A percentile compares a stretch with the other conserved stretches of the same genome.
Evolutionary conservation across 331 rosid genomes (phyloP).

Genomic region (Quercus lobata): DNA sequence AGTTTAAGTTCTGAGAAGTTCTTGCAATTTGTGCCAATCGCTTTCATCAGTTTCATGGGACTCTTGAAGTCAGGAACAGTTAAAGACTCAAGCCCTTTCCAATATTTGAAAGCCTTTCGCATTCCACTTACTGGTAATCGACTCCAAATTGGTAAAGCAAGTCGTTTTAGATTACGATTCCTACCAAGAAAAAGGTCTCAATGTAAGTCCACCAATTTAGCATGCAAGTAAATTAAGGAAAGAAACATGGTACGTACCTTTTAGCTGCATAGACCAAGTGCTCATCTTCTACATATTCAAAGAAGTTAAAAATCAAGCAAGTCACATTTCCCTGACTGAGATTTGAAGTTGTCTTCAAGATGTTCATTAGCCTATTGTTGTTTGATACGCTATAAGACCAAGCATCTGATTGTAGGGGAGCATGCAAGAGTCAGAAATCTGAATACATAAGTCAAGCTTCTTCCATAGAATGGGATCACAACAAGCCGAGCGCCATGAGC

Average conservation of each 20-base stretch:
- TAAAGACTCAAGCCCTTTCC: slow-evolving; percentile 11
- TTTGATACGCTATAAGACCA: too few species aligned
- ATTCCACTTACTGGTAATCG: not conserved
- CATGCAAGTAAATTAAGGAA: too few species aligned
- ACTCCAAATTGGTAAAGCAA: slow-evolving; percentile 11
- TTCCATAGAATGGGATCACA: not conserved
- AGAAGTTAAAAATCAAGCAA: slow-evolving; percentile 10
- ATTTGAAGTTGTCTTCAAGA: slow-evolving; percentile 5
- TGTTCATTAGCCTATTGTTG: not conserved
- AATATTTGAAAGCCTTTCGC: not conserved
- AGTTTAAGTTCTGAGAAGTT: slow-evolving; percentile 10
- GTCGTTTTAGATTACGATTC: slow-evolving; percentile 16
- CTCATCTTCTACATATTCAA: not conserved
- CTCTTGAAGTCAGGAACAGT: not conserved
- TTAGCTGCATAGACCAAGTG: too few species aligned
- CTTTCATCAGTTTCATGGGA: not conserved
- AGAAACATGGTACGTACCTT: too few species aligned
- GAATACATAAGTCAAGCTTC: not conserved
- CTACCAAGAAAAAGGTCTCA: not conserved
- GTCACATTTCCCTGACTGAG: not conserved
- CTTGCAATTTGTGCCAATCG: slow-evolving; percentile 8
- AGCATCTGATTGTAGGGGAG: too few species aligned
- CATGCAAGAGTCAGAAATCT: too few species aligned
- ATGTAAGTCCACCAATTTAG: too few species aligned
- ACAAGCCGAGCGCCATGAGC: not conserved